phyloP scores from a whole-genome alignment of 768 basidiomycete species.

The Russula ochroleuca region DNA sequence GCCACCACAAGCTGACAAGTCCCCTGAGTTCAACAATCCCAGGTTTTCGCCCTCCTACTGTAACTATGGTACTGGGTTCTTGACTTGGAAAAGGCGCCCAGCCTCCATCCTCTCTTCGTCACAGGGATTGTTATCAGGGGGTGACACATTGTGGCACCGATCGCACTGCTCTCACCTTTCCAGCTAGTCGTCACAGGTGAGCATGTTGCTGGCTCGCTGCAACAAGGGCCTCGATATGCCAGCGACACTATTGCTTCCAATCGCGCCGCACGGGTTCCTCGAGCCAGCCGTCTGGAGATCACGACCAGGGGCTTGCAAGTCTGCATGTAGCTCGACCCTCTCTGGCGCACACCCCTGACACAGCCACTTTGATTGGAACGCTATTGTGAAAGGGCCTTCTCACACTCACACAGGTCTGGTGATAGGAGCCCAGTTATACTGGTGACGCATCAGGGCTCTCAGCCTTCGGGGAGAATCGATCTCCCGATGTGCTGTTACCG shows the following conservation, averaged over 20 bases:
- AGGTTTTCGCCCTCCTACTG: not conserved
- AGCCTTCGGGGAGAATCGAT: not conserved
- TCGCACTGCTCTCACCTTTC: not conserved
- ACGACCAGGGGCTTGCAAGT: not conserved
- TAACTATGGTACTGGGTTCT: no score
- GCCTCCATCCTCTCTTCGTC: not conserved
- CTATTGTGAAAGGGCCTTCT: conserved; percentile 2
- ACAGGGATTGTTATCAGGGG: not conserved
- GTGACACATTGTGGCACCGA: not conserved
- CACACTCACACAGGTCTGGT: not conserved
- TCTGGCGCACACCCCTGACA: conserved; percentile 4
- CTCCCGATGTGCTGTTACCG: not conserved
- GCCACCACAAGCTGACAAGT: not conserved
- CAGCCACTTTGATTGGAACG: conserved; percentile 8
- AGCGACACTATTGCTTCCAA: not conserved
- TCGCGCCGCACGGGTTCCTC: conserved; percentile 11
- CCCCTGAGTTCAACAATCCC: not conserved
- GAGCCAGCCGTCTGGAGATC: not conserved
- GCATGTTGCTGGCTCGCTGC: not conserved
- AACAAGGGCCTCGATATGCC: not conserved
- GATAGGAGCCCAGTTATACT: not conserved
- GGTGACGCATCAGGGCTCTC: not conserved
- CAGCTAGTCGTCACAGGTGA: not conserved
- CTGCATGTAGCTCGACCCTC: not conserved
- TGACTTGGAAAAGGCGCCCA: not conserved